Conservation (phyloP, 257 asterid species). For the Solanum ahanhuiri region DNA sequence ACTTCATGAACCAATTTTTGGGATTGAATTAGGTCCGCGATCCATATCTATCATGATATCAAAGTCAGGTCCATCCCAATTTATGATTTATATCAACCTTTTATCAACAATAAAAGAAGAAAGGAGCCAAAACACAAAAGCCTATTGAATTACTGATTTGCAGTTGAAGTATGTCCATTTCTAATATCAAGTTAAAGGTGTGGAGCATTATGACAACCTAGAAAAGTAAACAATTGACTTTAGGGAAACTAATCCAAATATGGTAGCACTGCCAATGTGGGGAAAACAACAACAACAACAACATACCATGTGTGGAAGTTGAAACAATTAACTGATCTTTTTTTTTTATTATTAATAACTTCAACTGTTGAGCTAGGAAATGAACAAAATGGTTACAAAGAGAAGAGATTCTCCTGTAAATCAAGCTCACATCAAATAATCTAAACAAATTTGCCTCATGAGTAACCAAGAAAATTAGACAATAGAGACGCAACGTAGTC, state of each 20-base stretch:
- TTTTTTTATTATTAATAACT: neutral
- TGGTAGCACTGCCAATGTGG: neutral
- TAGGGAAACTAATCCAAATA: neutral
- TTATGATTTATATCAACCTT: neutral
- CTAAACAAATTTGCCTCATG: neutral
- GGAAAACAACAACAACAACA: neutral
- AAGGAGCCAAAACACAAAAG: neutral
- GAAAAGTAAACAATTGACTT: neutral
- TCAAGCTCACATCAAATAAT: neutral
- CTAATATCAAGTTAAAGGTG: neutral
- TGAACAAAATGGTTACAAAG: neutral
- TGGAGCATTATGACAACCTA: neutral
- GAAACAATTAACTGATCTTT: neutral
- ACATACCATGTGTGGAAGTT: neutral
- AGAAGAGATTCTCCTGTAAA: neutral
- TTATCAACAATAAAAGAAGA: neutral
- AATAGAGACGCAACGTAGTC: neutral
- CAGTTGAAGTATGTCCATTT: neutral
- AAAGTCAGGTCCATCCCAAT: neutral
- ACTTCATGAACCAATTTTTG: neutral
- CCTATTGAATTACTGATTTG: neutral
- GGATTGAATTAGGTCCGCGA: accelerated
- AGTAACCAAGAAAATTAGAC: neutral
- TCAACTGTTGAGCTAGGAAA: neutral
- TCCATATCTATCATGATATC: neutral